Evolutionary conservation across 2,329 filamentous ascomycete genomes (phyloP), one percentile per base, ranked within the genome.

Genomic region (Trichoderma arundinaceum): DNA sequence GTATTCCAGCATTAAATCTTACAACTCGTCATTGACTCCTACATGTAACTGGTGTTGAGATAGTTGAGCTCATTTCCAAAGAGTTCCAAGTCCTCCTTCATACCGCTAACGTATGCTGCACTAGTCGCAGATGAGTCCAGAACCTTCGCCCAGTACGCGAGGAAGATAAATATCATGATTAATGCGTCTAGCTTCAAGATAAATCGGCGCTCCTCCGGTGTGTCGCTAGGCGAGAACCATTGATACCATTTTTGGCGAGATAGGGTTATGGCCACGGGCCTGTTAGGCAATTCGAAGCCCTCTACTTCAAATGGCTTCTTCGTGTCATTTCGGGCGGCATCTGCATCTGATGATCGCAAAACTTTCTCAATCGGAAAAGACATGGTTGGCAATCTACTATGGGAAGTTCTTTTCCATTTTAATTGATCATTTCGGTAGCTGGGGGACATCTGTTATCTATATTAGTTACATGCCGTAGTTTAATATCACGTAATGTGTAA

Each of bases 131-230:
- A 70, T 28, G 66, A 66, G 52, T 71, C 70, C 10, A 87, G 79
- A 66, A 86, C 84, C 71, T 86, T 86, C 58, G 82, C 79, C 81
- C 83, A 87, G 67, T 86, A 86, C 0, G 82, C 79, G 3, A 87
- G 72, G 51, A 86, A 82, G 0, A 83, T 83, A 69, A 86, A 87
- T 0, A 84, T 83, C 0, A 88, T 80, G 46, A 88, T 83, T 2
- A 86, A 73, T 0, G 83, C 73, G 66, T 88, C 85, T 12, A 88
- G 78, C 70, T 87, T 87, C 28, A 80, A 62, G 48, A 88, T 83
- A 7, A 87, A 76, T 61, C 76, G 69, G 2, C 69, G 61, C 43
- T 70, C 69, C 62, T 69, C 69, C 22, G 64, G 65, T 0, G 80
- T 83, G 67, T 87, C 84, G 8, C 80, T 75, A 17, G 79, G 75